Evolutionary conservation across 495 filamentous ascomycete genomes (phyloP), one percentile per base, ranked within the genome.

Genomic region (Aspergillus steynii): DNA sequence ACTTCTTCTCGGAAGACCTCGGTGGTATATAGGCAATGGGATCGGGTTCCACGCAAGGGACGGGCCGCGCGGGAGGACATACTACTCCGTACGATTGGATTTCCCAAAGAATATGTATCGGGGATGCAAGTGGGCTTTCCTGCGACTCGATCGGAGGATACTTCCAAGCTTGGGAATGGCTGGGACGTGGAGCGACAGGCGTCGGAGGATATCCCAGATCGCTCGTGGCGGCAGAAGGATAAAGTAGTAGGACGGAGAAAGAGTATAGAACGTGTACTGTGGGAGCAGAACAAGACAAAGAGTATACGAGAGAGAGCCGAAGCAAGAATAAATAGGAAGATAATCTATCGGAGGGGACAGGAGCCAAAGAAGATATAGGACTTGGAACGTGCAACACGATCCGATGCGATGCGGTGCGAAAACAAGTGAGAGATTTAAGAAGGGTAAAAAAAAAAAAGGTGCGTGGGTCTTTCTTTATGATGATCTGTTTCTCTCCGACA

Each of bases 61-160:
- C 63, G 56, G 61, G 49, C 66, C 63, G 61, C 58, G 55, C 58
- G 59, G 61, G 55, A 48, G 37, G 53, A 49, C 59, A 50, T 64
- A 64, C 61, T 14, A 53, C 15, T 54, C 29, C 2, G 27, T 55
- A 28, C 20, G 27, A 58, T 20, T 5, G 4, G 47, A 20, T 47
- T 48, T 25, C 15, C 27, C n/a, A 15, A 37, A 25, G 4, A 50
- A 50, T 29, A 29, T 26, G 9, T 20, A 15, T 42, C 12, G 37
- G 31, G 37, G 37, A 42, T 42, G 37, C 37, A 42, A 42, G 37
- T 42, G 37, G 37, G 14, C 5, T 42, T 42, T 42, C 7, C 37
- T 15, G 37, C 37, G 37, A 42, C 37, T 42, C 12, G 9, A 42
- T 15, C 12, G 37, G 37, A 42, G 37, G 37, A 42, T 42, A 14